These are phyloP conservation scores for Alternaria conjuncta DNA, from an alignment of 2,329 filamentous ascomycete genomes.

Conservation along the genomic window DNA sequence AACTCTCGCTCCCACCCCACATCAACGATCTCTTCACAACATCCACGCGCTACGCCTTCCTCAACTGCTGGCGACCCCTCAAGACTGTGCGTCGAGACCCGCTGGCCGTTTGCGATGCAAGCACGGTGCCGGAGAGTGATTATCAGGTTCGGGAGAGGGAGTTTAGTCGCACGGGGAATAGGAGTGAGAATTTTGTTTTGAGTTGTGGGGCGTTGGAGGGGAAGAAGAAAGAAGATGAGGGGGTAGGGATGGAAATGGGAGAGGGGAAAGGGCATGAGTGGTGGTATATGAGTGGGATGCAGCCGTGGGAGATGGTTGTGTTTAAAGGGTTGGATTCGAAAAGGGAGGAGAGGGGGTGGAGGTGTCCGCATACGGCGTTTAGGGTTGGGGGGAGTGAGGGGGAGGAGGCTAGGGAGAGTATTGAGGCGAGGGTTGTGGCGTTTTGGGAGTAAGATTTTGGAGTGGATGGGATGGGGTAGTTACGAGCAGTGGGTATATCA, in stretches of 20 bases:
- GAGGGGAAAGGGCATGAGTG: conserved; percentile 30
- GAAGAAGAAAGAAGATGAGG: not conserved
- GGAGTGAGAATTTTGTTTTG: conserved; percentile 26
- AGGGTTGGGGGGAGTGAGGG: conserved; percentile 17
- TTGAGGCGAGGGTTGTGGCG: conserved; percentile 31
- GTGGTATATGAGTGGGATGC: conserved; percentile 37
- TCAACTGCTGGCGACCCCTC: conserved; percentile 41
- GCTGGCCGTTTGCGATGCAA: conserved; percentile 31
- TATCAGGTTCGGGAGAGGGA: conserved; percentile 22
- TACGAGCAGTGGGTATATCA: not conserved
- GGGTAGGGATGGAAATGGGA: not conserved
- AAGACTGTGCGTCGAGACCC: conserved; percentile 24
- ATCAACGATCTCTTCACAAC: conserved; percentile 5
- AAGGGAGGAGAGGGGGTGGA: conserved; percentile 21
- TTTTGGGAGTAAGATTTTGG: conserved; percentile 25
- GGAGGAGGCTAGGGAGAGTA: conserved; percentile 29
- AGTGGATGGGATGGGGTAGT: not conserved
- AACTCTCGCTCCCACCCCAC: conserved; percentile 21
- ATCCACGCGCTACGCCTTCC: conserved; percentile 31
- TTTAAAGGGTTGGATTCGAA: conserved; percentile 37
- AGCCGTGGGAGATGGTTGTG: conserved; percentile 28
- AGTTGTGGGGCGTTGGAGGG: conserved; percentile 4
- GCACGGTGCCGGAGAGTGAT: conserved; percentile 23
- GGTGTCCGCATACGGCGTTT: conserved; percentile 38
- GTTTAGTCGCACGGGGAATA: conserved; percentile 23